Base-by-base conservation (phyloP, 345 rosid genomes). In the Bruguiera parviflora region DNA sequence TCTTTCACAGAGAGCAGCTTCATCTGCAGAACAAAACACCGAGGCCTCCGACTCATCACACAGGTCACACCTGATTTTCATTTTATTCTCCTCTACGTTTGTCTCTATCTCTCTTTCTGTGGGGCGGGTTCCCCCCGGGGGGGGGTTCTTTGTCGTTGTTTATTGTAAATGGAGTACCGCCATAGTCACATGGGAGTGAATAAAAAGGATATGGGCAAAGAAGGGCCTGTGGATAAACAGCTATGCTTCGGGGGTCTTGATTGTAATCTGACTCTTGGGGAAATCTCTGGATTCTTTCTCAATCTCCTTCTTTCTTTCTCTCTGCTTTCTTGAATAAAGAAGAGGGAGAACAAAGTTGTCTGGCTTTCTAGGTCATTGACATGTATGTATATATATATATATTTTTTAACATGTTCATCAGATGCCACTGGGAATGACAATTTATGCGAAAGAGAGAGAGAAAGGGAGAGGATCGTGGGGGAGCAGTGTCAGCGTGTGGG, bases 41-140 rank as follows among this genome's bases (percentile, higher is more conserved):
- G 78, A 67, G 33, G 90, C 94, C 62, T 87, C 89, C 58, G 75
- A 81, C 62, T 75, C 79, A 58, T 81, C 83, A 68, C 97, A 91
- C 32, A 83, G 86, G 64, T 88, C 91, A 64, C 97, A 91, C 81
- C 86, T 70, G 61, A 91, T 85, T 88, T 91, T 91, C 95, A 91
- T 90, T 51, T 8, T 61, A 60, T 18, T 8, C 21, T 46, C 6
- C 13, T 9, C 56, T 24, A 8, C 11, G 43, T 10, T 13, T 3
- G 5, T 43, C 49, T 15, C 46, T 39, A 2, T 39, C 16, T 39
- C 16, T 39, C 15, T 39, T 10, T 39, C 15, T 37, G 43, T 37
- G 8, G 37, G 35, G 35, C 6, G 35, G 5, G 5, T 32, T 32
- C 0, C n/a, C n/a, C n/a, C n/a, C 10, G 43, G 1, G 43, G 46